Evolutionary conservation across 768 basidiomycete species (phyloP).

Genomic region (Auriscalpium microsporum): DNA sequence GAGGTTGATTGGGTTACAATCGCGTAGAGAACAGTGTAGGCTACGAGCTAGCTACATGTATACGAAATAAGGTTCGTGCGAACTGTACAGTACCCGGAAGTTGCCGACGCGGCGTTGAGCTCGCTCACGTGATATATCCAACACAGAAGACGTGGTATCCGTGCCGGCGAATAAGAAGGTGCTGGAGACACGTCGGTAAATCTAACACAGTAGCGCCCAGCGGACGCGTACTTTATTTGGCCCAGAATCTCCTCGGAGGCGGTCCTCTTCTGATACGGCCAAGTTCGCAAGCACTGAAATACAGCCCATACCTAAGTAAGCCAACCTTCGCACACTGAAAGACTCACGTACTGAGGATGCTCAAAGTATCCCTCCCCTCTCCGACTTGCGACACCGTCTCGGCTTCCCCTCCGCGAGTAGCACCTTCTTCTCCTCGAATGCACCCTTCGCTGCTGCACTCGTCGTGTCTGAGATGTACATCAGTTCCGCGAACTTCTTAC

Average conservation of each 20-base stretch:
- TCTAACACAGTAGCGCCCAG: background rate
- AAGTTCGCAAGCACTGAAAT: slow-evolving; percentile 33
- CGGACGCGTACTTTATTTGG: slow-evolving; percentile 23
- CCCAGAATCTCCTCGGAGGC: slow-evolving; percentile 21
- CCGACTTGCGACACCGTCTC: slow-evolving; percentile 22
- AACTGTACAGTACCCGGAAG: no score
- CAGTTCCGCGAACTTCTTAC: background rate
- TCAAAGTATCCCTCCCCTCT: slow-evolving; percentile 37
- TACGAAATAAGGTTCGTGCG: no score
- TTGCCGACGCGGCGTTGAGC: no score
- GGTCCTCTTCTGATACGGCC: slow-evolving; percentile 14
- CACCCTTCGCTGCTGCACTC: slow-evolving; percentile 17
- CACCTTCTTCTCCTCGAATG: slow-evolving; percentile 30
- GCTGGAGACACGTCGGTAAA: background rate
- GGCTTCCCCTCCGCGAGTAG: slow-evolving; percentile 27
- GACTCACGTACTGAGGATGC: slow-evolving; percentile 31
- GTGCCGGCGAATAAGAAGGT: slow-evolving; percentile 10
- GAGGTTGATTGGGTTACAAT: no score
- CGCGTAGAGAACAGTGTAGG: no score
- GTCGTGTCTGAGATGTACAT: background rate
- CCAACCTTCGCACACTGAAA: background rate
- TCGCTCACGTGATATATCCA: no score
- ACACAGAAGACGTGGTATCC: slow-evolving; percentile 9
- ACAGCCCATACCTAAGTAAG: background rate
- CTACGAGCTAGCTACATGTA: no score